phyloP scores from a whole-genome alignment of 768 basidiomycete genomes.

The Coprinellus micaceus region DNA sequence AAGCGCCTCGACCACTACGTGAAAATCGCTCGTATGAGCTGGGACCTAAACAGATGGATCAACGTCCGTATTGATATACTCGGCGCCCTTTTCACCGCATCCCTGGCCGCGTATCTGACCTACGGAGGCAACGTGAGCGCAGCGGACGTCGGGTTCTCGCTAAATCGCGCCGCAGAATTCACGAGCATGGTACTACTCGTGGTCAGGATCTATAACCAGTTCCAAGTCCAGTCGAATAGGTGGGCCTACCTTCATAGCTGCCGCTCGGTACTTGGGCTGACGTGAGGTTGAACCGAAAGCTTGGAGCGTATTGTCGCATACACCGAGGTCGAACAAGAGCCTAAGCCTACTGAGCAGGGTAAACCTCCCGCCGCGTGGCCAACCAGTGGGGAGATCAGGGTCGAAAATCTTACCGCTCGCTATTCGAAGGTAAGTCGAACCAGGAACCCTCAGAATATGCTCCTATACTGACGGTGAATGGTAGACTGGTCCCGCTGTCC shows the following conservation, averaged over 20 bases:
- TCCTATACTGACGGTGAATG: too few species aligned
- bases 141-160: constrained; percentile 48
- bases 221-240: constrained; percentile 47
- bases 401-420: constrained; percentile 48
- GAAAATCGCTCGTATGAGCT: constrained; percentile 43
- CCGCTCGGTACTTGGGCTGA: too few species aligned
- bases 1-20: constrained; percentile 54
- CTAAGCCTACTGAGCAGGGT: constrained; percentile 6
- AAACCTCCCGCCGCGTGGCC: constrained; percentile 60
- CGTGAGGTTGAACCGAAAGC: too few species aligned
- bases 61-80: constrained; percentile 55
- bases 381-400: constrained; percentile 45
- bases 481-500: constrained; percentile 38
- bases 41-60: constrained; percentile 50
- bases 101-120: constrained; percentile 54
- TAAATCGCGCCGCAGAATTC: constrained; percentile 60
- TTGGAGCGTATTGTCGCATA: constrained; percentile 17
- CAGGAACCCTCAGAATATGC: too few species aligned
- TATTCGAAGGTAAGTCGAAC: constrained; percentile 34
- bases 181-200: constrained; percentile 52
- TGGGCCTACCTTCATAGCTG: constrained; percentile 19
- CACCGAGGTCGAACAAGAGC: constrained; percentile 15
- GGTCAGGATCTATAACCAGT: constrained; percentile 41
- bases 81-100: constrained; percentile 51
- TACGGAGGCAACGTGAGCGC: constrained; percentile 34